Evolutionary conservation across 192 early-diverging fungal species (phyloP), one percentile per base, ranked within the genome.

Genomic region (Backusella westeae): DNA sequence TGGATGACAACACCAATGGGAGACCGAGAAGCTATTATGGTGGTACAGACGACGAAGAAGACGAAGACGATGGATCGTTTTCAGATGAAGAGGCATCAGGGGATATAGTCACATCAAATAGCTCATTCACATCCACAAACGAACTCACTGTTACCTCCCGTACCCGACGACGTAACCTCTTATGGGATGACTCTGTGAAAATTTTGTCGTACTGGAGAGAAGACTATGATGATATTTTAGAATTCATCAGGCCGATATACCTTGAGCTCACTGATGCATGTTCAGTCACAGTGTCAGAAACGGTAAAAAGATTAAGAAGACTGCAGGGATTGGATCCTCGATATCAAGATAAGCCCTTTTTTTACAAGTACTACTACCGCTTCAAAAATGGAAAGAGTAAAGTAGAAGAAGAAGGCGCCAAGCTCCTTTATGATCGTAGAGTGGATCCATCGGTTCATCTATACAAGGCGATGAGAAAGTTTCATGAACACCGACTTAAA

Each of bases 241-340:
- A 77, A 2, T 63, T 39, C 12, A 44, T 70, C 1, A 36, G 52
- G 34, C 71, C 80, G 6, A 65, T 65, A 2, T 81, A 77, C 34
- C 38, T 74, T 6, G 75, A 81, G 2, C 59, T 81, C 8, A 21
- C 35, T 10, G 19, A 41, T 21, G 80, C 75, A 7, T 81, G 80
- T 35, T 74, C 72, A 15, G 2, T 59, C 19, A 75, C 80, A 7
- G n/a, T 77, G 15, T 67, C 73, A 26, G 72, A 77, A 68, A 46
- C 75, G 5, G 59, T 77, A 39, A 73, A 77, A 26, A 42, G 72
- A 29, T 41, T 81, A 7, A 46, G 66, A 34, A 66, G 72, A 29
- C 42, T 77, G 3, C 75, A 76, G 56, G 21, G 38, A 9, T 32
- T 74, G 56, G 80, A 81, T 63, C 80, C 76, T 32, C 59, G 79